A percentile compares a stretch with the other conserved stretches of the same genome.
phyloP scores from a whole-genome alignment of 2,329 filamentous ascomycete genomes.

The Stachybotrys elegans region DNA sequence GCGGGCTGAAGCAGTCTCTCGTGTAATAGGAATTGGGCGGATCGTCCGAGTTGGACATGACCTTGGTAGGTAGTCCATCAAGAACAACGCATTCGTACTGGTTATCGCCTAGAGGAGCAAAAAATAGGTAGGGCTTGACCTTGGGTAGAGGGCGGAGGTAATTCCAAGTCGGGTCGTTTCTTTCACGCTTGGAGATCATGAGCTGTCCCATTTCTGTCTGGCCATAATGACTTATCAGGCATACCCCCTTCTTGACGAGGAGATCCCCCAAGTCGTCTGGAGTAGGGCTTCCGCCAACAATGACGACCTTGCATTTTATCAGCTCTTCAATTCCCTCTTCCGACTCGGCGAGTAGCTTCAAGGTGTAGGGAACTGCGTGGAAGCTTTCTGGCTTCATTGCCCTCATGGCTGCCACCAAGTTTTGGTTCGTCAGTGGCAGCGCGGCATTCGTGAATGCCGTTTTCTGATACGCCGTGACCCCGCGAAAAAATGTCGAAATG shows the following conservation, averaged over 20 bases:
- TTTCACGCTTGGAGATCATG: conserved; percentile 52
- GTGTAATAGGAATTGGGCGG: conserved; percentile 40
- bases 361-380: conserved; percentile 57
- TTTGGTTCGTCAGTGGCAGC: conserved; percentile 48
- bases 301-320: conserved; percentile 42
- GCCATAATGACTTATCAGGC: conserved; percentile 53
- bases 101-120: conserved; percentile 22
- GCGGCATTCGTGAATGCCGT: conserved; percentile 50
- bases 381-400: conserved; percentile 41
- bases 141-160: conserved; percentile 42
- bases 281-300: conserved; percentile 53
- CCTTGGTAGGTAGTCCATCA: conserved; percentile 31
- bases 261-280: conserved; percentile 54
- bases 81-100: conserved; percentile 31
- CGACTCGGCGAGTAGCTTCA: conserved; percentile 58
- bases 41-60: conserved; percentile 23
- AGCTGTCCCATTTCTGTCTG: conserved; percentile 56
- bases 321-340: conserved; percentile 46
- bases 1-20: conserved; percentile 36
- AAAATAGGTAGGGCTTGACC: conserved; percentile 17
- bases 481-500: conserved; percentile 47
- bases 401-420: conserved; percentile 38
- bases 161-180: conserved; percentile 54
- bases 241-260: conserved; percentile 46
- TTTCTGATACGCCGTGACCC: conserved; percentile 43